phyloP scores from a whole-genome alignment of 495 filamentous ascomycete species.

The Cairneyella variabilis region DNA sequence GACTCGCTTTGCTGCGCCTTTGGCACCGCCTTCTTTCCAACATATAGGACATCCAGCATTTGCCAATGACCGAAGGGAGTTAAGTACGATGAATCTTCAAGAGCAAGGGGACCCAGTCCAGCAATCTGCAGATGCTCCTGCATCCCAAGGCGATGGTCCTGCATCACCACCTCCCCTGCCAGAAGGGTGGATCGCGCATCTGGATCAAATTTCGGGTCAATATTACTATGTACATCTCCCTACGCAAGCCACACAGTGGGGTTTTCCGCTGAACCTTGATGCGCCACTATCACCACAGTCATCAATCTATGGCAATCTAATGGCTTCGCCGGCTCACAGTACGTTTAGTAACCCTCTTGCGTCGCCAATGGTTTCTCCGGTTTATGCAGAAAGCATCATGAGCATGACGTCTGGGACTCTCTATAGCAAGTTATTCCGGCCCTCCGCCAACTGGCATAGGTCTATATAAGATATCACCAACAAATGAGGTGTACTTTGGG shows the following conservation, averaged over 20 bases:
- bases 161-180: conserved; percentile 86
- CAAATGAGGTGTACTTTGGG: conserved; percentile 96
- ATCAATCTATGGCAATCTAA: conserved; percentile 73
- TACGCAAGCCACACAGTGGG: conserved; percentile 96
- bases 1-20: conserved; percentile 23
- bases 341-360: conserved; percentile 69
- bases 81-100: conserved; percentile 7
- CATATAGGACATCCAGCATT: conserved; percentile 74
- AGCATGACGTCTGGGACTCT: conserved; percentile 72
- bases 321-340: conserved; percentile 68
- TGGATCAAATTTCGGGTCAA: conserved; percentile 91
- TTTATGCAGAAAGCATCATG: conserved; percentile 72
- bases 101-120: conserved; percentile 8
- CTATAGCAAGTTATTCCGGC: conserved; percentile 66
- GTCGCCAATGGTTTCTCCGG: conserved; percentile 71
- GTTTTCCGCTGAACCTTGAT: conserved; percentile 83
- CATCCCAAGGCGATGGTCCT: conserved; percentile 55
- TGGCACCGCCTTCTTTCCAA: conserved; percentile 45
- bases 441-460: conserved; percentile 89
- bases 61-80: conserved; percentile 64
- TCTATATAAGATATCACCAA: conserved; percentile 86
- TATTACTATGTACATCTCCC: conserved; percentile 99
- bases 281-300: conserved; percentile 74
- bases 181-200: conserved; percentile 97
- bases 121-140: conserved; percentile 39